A percentile compares a stretch with the other conserved stretches of the same genome.
phyloP scores from a whole-genome alignment of 306 rosid genomes.

The cucumber (Cucumis sativus) region Cucumber_9930_V3 NC_026655.2:20034501-20035000 shows the following conservation, averaged over 20 bases:
- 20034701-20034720: too few relatives aligned
- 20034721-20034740: background rate
- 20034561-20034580: conserved; percentile 24
- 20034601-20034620: conserved; percentile 67
- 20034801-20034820: background rate
- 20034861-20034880: too few relatives aligned
- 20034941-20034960: too few relatives aligned
- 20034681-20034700: background rate
- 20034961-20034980: too few relatives aligned
- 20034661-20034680: background rate
- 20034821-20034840: background rate
- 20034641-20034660: background rate
- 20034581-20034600: conserved; percentile 50
- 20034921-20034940: too few relatives aligned
- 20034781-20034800: background rate
- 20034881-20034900: too few relatives aligned
- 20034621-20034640: conserved; percentile 36
- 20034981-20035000: too few relatives aligned
- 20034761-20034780: background rate
- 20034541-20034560: conserved; percentile 44
- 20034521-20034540: conserved; percentile 5
- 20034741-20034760: background rate
- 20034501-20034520: background rate
- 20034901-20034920: too few relatives aligned
- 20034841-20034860: background rate